Evolutionary conservation across 495 filamentous ascomycete species (phyloP).

Genomic region (Penicillium paxilli): DNA sequence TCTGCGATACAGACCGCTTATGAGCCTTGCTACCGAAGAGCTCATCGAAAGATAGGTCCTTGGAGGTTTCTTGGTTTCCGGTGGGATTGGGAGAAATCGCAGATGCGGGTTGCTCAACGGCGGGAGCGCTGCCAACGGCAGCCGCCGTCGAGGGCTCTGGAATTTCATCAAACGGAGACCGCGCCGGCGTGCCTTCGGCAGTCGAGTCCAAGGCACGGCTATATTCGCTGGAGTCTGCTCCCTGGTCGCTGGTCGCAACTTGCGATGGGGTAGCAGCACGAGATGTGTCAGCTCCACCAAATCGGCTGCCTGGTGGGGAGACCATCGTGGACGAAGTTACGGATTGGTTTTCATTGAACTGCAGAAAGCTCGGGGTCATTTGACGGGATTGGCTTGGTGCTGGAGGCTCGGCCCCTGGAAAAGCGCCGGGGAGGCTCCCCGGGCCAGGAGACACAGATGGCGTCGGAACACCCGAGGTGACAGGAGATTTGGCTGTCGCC

Average conservation of each 20-base stretch:
- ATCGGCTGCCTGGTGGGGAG: constrained; percentile 75
- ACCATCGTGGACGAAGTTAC: constrained; percentile 76
- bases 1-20: constrained; percentile 56
- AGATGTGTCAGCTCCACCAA: constrained; percentile 52
- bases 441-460: constrained; percentile 65
- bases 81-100: constrained; percentile 20
- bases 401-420: constrained; percentile 50
- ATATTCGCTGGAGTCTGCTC: constrained; percentile 23
- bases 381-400: constrained; percentile 67
- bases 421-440: constrained; percentile 30
- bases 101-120: constrained; percentile 14
- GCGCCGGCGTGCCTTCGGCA: constrained; percentile 16
- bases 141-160: constrained; percentile 30
- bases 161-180: constrained; percentile 47
- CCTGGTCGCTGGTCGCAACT: constrained; percentile 32
- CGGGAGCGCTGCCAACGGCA: constrained; percentile 1
- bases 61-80: constrained; percentile 21
- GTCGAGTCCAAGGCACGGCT: constrained; percentile 22
- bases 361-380: constrained; percentile 68
- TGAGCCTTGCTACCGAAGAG: constrained; percentile 57
- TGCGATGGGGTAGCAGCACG: constrained; percentile 62
- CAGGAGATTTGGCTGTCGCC: constrained; percentile 34
- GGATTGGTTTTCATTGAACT: constrained; percentile 65
- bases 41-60: constrained; percentile 48
- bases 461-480: constrained; percentile 49